phyloP scores from a whole-genome alignment of 306 rosid genomes.

The Heteromeles arbutifolia region DNA sequence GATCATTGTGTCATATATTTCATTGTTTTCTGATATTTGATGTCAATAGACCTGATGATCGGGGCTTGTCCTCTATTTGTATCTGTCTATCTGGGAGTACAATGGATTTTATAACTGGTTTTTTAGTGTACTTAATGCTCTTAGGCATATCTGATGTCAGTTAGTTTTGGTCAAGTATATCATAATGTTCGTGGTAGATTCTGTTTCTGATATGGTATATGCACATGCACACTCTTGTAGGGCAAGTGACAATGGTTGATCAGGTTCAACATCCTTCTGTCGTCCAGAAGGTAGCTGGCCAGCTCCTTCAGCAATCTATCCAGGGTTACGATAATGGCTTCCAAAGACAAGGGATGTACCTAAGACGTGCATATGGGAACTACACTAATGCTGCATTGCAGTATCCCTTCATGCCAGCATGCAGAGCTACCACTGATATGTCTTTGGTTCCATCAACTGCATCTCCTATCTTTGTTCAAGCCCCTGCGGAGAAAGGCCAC shows the following conservation, averaged over 20 bases:
- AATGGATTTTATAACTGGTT: not conserved
- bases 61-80: not conserved
- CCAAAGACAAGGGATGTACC: slow-evolving; percentile 44
- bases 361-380: slow-evolving; percentile 46
- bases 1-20: not conserved
- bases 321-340: slow-evolving; percentile 35
- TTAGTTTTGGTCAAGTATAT: not conserved
- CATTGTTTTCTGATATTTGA: too few species aligned
- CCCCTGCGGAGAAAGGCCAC: slow-evolving; percentile 73
- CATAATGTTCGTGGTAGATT: too few species aligned
- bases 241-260: slow-evolving; percentile 61
- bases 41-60: too few species aligned
- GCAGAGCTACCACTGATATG: slow-evolving; percentile 49
- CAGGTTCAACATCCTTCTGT: slow-evolving; percentile 72
- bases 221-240: slow-evolving; percentile 9
- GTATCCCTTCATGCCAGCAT: slow-evolving; percentile 41
- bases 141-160: not conserved
- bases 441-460: slow-evolving; percentile 50
- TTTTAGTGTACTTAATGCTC: not conserved
- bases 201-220: not conserved
- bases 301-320: slow-evolving; percentile 48
- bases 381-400: slow-evolving; percentile 63
- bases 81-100: not conserved
- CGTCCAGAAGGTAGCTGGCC: slow-evolving; percentile 70
- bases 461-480: slow-evolving; percentile 70